A percentile compares a stretch with the other conserved stretches of the same genome.
These are phyloP conservation scores for Silene coronaria DNA, from an alignment of 179 eudicot genomes.

Conservation along the genomic window DNA sequence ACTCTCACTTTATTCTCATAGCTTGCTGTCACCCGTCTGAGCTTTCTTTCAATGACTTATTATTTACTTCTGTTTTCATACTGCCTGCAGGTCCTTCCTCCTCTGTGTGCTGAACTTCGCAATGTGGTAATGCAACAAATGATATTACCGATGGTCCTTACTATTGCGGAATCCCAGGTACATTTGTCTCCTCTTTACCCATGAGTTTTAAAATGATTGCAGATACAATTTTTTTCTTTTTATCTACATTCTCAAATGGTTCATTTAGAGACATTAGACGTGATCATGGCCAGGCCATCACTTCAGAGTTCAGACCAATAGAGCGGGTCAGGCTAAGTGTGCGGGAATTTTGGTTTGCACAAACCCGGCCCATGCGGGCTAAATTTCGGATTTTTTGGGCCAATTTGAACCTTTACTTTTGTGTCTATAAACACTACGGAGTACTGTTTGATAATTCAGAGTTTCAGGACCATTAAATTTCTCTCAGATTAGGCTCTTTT, in stretches of 20 bases:
- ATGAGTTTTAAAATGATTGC: not conserved
- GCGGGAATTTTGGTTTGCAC: no score
- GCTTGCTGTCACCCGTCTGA: constrained; percentile 6
- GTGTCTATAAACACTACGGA: no score
- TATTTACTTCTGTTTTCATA: constrained; percentile 16
- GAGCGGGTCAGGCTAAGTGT: no score
- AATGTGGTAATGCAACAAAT: constrained; percentile 96
- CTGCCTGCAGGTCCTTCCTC: constrained; percentile 82
- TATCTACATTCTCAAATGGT: not conserved
- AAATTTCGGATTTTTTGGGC: no score
- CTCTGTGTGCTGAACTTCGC: constrained; percentile 95
- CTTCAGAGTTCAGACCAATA: no score
- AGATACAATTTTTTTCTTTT: not conserved
- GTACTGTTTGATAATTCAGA: no score
- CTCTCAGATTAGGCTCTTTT: no score
- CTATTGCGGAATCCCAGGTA: constrained; percentile 99
- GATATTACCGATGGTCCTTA: constrained; percentile 96
- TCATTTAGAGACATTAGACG: not conserved
- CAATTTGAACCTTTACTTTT: no score
- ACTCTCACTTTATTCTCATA: not conserved
- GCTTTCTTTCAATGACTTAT: not conserved
- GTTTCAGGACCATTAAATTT: no score
- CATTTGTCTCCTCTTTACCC: not conserved
- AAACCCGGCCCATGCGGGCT: no score
- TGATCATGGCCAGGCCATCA: not conserved